Conservation (phyloP, 352 stramenopile species). For the Phytophthora cactorum region DNA sequence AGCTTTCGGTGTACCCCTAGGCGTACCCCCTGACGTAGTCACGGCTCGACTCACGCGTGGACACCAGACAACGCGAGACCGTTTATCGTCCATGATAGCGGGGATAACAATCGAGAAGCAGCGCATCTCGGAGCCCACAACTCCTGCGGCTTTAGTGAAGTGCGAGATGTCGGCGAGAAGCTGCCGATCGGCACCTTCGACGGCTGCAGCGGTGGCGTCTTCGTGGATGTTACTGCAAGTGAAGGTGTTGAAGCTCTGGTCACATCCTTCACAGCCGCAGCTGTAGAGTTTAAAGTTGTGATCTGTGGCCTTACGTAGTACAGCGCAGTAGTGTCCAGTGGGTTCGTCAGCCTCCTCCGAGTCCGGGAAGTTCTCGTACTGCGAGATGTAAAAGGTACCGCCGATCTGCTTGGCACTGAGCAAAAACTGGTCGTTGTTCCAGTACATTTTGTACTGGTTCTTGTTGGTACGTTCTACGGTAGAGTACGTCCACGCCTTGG, state of each 20-base stretch:
- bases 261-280: slow-evolving; percentile 86
- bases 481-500: slow-evolving; percentile 85
- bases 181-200: slow-evolving; percentile 71
- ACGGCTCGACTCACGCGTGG: slow-evolving; percentile 70
- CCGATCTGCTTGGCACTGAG: slow-evolving; percentile 85
- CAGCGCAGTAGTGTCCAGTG: slow-evolving; percentile 76
- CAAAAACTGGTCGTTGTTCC: slow-evolving; percentile 87
- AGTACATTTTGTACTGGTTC: slow-evolving; percentile 90
- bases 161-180: slow-evolving; percentile 87
- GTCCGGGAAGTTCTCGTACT: slow-evolving; percentile 90
- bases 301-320: slow-evolving; percentile 72
- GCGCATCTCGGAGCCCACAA: slow-evolving; percentile 81
- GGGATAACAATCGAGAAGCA: slow-evolving; percentile 84
- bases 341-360: slow-evolving; percentile 48
- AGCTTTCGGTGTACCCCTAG: slow-evolving; percentile 52
- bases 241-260: slow-evolving; percentile 86
- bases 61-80: slow-evolving; percentile 86
- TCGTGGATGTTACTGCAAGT: slow-evolving; percentile 82
- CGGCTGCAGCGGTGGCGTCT: slow-evolving; percentile 31
- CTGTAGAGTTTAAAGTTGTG: slow-evolving; percentile 91
- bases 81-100: slow-evolving; percentile 81
- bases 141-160: slow-evolving; percentile 79
- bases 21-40: slow-evolving; percentile 66
- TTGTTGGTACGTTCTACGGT: slow-evolving; percentile 85
- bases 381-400: slow-evolving; percentile 89